Evolutionary conservation across 1,139 yeast genomes (phyloP).

Genomic region (Sugiyamaella sp.): DNA sequence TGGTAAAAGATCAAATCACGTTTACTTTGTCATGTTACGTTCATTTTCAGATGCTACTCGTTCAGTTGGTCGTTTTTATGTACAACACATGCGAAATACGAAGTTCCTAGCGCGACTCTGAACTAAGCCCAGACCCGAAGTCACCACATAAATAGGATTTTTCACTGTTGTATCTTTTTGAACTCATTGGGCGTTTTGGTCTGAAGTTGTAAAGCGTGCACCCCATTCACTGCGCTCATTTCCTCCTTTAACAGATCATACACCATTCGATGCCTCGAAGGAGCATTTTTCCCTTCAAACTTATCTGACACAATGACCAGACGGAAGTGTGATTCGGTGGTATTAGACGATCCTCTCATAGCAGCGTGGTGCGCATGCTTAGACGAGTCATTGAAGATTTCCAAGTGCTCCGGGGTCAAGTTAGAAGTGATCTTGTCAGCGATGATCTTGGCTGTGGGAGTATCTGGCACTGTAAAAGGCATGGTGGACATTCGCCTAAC

Average conservation of each 20-base stretch:
- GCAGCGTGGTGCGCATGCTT: conserved; percentile 91
- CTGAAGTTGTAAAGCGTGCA: conserved; percentile 88
- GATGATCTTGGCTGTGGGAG: conserved; percentile 57
- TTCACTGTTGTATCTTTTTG: conserved; percentile 22
- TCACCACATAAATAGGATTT: too few species aligned
- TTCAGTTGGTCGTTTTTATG: too few species aligned
- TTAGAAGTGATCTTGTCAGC: conserved; percentile 49
- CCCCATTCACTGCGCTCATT: conserved; percentile 61
- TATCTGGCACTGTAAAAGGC: conserved; percentile 19
- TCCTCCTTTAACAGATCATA: conserved; percentile 74
- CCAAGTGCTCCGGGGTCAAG: conserved; percentile 57
- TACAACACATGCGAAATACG: too few species aligned
- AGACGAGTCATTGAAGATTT: conserved; percentile 77
- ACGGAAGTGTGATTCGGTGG: conserved; percentile 81
- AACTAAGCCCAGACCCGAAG: background rate
- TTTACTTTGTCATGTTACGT: too few species aligned
- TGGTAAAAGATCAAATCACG: too few species aligned
- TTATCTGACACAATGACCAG: conserved; percentile 66
- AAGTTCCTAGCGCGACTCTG: background rate
- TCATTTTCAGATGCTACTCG: too few species aligned
- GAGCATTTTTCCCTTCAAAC: conserved; percentile 69
- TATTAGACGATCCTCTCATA: conserved; percentile 70
- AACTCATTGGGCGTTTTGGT: conserved; percentile 75
- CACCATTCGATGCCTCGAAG: conserved; percentile 77
- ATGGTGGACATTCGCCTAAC: conserved; percentile 16